phyloP scores from a whole-genome alignment of 129 eudicot species.

The Rutidosis leptorrhynchoides region DNA sequence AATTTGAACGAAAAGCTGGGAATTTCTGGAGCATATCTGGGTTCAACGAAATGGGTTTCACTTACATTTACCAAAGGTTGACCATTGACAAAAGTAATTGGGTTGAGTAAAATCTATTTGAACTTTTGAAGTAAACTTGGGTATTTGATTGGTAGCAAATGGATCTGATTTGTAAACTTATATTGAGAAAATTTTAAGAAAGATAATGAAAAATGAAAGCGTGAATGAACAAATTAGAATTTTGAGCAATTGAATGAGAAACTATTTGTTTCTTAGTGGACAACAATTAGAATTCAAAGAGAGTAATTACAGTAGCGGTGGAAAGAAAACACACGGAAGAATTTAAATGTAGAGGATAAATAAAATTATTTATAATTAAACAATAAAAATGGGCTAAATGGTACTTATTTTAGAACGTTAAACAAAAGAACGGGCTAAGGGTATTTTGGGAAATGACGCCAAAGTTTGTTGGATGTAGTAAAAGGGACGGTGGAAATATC shows the following conservation, averaged over 20 bases:
- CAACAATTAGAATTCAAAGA: no score
- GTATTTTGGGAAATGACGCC: no score
- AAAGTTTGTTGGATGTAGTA: no score
- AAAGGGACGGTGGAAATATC: no score
- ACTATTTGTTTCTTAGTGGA: constrained; percentile 61
- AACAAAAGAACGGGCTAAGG: no score
- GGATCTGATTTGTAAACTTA: constrained; percentile 47
- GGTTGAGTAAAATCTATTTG: constrained; percentile 7
- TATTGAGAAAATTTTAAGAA: constrained; percentile 45
- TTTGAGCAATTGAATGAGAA: constrained; percentile 58
- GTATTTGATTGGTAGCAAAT: constrained; percentile 35
- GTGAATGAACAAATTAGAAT: constrained; percentile 51
- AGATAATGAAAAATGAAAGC: constrained; percentile 45
- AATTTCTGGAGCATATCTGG: constrained; percentile 37
- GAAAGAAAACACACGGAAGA: no score
- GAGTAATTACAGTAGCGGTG: no score
- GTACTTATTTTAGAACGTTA: no score
- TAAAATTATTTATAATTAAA: no score
- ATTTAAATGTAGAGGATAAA: no score
- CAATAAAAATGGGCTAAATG: no score
- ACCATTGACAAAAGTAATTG: constrained; percentile 11
- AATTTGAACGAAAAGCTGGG: constrained; percentile 18
- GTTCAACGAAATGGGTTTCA: constrained; percentile 38
- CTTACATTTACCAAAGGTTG: constrained; percentile 24
- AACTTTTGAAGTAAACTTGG: constrained; percentile 34